Conservation (phyloP, 2,329 filamentous ascomycete genomes). For the Apiospora pterosperma region DNA sequence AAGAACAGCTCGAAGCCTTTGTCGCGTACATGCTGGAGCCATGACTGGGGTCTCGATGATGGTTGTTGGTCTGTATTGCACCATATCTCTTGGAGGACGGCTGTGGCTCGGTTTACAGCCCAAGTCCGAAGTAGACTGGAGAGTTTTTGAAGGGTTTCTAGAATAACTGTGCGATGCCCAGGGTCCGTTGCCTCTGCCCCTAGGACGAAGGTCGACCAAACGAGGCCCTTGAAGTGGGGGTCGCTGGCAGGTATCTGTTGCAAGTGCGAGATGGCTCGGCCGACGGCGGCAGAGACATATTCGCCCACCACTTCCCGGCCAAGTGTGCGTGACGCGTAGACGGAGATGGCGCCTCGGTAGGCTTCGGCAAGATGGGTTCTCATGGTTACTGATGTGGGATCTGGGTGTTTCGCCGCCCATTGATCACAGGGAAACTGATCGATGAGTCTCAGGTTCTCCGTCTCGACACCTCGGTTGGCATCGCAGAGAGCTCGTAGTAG, state of each 20-base stretch:
- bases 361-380: slow-evolving; percentile 8
- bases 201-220: slow-evolving; percentile 11
- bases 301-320: not conserved
- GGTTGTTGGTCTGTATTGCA: not conserved
- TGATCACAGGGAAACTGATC: not conserved
- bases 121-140: not conserved
- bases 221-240: slow-evolving; percentile 12
- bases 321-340: slow-evolving; percentile 7
- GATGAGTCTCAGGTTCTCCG: not conserved
- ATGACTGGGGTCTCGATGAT: not conserved
- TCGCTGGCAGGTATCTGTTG: slow-evolving; percentile 7
- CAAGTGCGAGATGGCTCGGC: slow-evolving; percentile 7
- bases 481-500: not conserved
- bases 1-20: slow-evolving; percentile 14
- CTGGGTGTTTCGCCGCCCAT: not conserved
- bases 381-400: not conserved
- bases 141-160: slow-evolving; percentile 1
- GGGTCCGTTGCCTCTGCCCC: slow-evolving; percentile 9
- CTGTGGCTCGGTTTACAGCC: slow-evolving; percentile 1
- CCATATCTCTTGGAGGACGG: slow-evolving; percentile 2
- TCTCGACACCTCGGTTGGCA: not conserved
- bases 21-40: slow-evolving; percentile 5
- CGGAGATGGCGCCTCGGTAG: slow-evolving; percentile 10
- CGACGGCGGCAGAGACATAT: not conserved
- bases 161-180: slow-evolving; percentile 1